Percentiles rank a stretch among this genome's conserved stretches.
phyloP scores from a whole-genome alignment of 75 land plant species.

The Ceratopteris richardii region DNA sequence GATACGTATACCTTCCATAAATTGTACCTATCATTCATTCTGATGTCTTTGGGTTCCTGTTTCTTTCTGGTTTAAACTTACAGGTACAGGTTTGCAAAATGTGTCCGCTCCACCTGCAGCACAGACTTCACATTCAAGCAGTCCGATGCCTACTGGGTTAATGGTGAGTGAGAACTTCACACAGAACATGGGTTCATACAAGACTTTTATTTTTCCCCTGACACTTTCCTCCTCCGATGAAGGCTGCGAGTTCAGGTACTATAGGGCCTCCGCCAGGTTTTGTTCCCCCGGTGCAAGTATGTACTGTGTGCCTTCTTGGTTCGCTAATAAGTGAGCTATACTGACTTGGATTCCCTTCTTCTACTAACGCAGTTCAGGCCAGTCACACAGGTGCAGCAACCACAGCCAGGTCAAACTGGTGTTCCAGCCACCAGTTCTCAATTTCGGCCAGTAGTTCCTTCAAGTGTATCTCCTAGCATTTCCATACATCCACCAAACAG shows the following conservation, averaged over 20 bases:
- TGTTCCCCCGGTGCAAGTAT: background rate
- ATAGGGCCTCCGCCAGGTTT: background rate
- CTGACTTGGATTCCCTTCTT: background rate
- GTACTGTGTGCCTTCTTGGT: background rate
- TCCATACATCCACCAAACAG: conserved; percentile 28
- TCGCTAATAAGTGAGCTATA: background rate
- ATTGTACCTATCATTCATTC: too few relatives aligned
- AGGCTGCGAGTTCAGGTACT: background rate
- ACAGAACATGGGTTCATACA: background rate
- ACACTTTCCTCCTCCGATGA: background rate
- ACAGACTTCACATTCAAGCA: background rate
- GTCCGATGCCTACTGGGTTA: background rate
- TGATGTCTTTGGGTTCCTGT: too few relatives aligned
- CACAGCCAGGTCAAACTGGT: conserved; percentile 40
- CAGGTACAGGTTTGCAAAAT: too few relatives aligned
- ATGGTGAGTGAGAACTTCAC: background rate
- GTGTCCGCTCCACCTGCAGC: conserved; percentile 3
- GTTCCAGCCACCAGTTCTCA: conserved; percentile 37
- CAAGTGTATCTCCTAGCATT: background rate
- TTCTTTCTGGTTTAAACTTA: too few relatives aligned
- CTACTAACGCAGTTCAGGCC: conserved; percentile 53
- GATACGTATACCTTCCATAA: too few relatives aligned
- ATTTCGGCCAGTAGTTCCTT: conserved; percentile 33
- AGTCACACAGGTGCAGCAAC: conserved; percentile 13
- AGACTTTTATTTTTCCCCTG: background rate